Percentiles rank a stretch among this genome's conserved stretches.
Conservation (phyloP, 169 alveolate species). For the Hepatocystis sp. region DNA sequence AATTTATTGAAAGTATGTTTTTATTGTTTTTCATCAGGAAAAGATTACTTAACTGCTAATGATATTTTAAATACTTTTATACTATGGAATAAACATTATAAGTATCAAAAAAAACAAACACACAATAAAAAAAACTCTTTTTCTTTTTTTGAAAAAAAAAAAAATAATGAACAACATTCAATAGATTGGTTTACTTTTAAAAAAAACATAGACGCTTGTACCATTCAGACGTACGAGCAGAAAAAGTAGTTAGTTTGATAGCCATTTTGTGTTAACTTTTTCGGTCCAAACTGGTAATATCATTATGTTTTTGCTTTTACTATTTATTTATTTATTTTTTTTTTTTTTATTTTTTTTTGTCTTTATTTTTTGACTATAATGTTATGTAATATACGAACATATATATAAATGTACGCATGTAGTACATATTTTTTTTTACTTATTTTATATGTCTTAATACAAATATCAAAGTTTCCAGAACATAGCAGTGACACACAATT, state of each 20-base stretch:
- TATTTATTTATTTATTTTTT: too few species aligned
- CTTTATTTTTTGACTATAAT: too few species aligned
- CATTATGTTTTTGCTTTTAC: too few species aligned
- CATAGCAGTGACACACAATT: too few species aligned
- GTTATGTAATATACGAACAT: too few species aligned
- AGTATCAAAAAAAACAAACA: constrained; percentile 9
- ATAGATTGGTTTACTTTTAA: constrained; percentile 68
- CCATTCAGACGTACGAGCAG: constrained; percentile 41
- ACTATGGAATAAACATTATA: constrained; percentile 31
- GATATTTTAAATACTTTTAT: constrained; percentile 60
- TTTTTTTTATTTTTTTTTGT: too few species aligned
- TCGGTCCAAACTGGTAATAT: too few species aligned
- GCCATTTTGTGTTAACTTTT: too few species aligned
- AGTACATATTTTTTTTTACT: too few species aligned
- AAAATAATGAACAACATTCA: neutral
- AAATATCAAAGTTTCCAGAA: too few species aligned
- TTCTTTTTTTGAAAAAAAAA: constrained; percentile 18
- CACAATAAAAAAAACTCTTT: neutral
- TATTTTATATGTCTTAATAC: too few species aligned
- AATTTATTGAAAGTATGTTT: constrained; percentile 51
- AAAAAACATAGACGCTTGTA: constrained; percentile 42
- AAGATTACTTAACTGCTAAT: constrained; percentile 60
- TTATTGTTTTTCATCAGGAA: constrained; percentile 44
- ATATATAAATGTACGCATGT: too few species aligned
- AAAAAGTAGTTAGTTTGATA: constrained; percentile 8